phyloP scores from a whole-genome alignment of 1,284 basidiomycete species.

The Sphaerobolus stellatus region DNA sequence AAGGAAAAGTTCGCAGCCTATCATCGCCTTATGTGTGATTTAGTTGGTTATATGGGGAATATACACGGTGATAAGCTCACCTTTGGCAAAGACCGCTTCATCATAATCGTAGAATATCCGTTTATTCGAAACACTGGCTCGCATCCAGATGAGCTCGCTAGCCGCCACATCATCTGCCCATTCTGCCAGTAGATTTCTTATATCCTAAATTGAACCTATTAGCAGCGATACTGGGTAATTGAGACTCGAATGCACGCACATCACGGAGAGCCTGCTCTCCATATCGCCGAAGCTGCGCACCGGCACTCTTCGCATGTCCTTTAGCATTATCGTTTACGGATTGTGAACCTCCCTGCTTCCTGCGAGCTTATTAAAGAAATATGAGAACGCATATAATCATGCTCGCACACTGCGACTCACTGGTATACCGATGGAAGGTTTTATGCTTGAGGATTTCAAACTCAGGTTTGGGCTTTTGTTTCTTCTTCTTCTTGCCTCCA shows the following conservation, averaged over 20 bases:
- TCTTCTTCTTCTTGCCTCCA: constrained; percentile 41
- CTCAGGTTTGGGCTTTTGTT: constrained; percentile 62
- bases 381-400: constrained; percentile 1
- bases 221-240: constrained; percentile 4
- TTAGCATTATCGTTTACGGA: constrained; percentile 91
- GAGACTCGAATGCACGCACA: constrained; percentile 43
- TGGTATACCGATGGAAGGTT: constrained; percentile 98
- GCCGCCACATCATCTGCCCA: constrained; percentile 83
- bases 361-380: constrained; percentile 62
- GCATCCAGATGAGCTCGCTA: constrained; percentile 87
- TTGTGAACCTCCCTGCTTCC: constrained; percentile 97
- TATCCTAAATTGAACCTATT: constrained; percentile 58
- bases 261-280: constrained; percentile 92
- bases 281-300: constrained; percentile 91
- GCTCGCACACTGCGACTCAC: constrained; percentile 38
- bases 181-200: constrained; percentile 73
- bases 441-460: constrained; percentile 87
- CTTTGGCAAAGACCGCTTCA: constrained; percentile 58
- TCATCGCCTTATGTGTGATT: constrained; percentile 51
- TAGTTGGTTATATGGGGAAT: background rate
- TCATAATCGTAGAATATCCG: constrained; percentile 89
- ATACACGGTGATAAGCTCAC: constrained; percentile 23
- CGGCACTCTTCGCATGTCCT: constrained; percentile 91
- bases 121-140: constrained; percentile 82
- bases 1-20: constrained; percentile 85